Base-by-base conservation (phyloP, 495 filamentous ascomycete species). In the Paragyromitra xinjiangensis region DNA sequence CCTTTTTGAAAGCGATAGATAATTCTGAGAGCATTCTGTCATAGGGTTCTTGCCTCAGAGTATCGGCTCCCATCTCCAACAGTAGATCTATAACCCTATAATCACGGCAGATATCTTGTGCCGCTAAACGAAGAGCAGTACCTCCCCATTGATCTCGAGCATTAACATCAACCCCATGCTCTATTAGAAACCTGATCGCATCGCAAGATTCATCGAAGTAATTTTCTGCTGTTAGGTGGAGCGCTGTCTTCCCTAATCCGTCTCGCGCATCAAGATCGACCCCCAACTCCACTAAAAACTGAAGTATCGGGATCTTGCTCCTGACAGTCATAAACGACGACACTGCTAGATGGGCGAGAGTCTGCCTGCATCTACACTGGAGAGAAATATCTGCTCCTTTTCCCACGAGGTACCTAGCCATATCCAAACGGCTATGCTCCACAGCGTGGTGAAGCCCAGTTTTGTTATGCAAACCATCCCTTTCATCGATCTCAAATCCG, bases 381-480 rank as follows among this genome's bases (percentile, higher is more conserved):
- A 64, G 37, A 64, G 61, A 22, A 44, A 44, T 26, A 39, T 44
- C 37, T 19, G 61, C 61, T 42, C 61, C 61, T 44, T 44, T 24
- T n/a, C 9, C 8, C 40, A 64, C 24, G 14, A 64, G 62, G 12
- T 48, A 50, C 11, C 12, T 64, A 1, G 40, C 40, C 22, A 64
- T 14, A 24, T 45, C 22, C n/a, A 64, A 16, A 34, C 42, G 62
- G 22, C 26, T 48, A 42, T 55, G 8, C 29, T 24, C 62, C 19
- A 64, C 61, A 37, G 64, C 45, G 16, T 34, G 6, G 12, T 67
- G 64, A 53, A 67, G 45, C 5, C 12, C 64, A 2, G 65, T 68
- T 68, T 24, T 14, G 11, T 12, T 14, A 12, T 56, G 40, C n/a
- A 24, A 3, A 26, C 22, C 22, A 16, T 34, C 62, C 48, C 42